These are phyloP conservation scores for Neurospora intermedia DNA, from an alignment of 495 filamentous ascomycete species.

Conservation along the genomic window DNA sequence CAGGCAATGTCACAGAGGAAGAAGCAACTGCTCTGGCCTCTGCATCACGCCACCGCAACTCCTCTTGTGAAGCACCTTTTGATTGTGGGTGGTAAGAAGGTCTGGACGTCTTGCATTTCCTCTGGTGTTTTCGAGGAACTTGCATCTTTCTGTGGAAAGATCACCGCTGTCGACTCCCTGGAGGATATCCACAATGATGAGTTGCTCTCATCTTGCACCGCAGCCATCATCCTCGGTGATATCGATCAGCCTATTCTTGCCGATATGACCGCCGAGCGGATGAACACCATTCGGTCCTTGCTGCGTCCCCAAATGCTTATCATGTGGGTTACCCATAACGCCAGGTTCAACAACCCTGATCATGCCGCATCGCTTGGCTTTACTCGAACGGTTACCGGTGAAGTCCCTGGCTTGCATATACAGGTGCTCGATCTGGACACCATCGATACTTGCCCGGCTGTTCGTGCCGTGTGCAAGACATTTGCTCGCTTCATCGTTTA, in stretches of 20 bases:
- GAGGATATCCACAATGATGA: not conserved
- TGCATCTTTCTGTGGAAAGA: constrained; percentile 4
- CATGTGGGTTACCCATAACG: constrained; percentile 28
- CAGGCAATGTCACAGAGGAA: constrained; percentile 19
- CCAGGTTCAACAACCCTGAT: constrained; percentile 19
- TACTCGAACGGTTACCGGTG: constrained; percentile 29
- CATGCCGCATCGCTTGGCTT: constrained; percentile 34
- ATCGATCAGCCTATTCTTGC: constrained; percentile 26
- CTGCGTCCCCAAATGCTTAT: constrained; percentile 26
- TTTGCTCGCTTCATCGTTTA: constrained; percentile 19
- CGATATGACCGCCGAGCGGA: constrained; percentile 21
- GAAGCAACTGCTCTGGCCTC: constrained; percentile 5
- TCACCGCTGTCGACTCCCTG: constrained; percentile 10
- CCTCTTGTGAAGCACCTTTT: constrained; percentile 19
- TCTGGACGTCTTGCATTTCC: constrained; percentile 10
- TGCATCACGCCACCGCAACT: not conserved
- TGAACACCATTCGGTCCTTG: constrained; percentile 23
- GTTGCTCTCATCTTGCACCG: constrained; percentile 5
- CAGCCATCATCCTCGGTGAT: constrained; percentile 27
- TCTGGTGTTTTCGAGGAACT: constrained; percentile 11
- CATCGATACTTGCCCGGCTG: constrained; percentile 5
- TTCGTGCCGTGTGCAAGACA: constrained; percentile 10
- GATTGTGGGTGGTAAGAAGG: constrained; percentile 19
- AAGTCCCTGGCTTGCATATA: constrained; percentile 26
- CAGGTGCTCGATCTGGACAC: constrained; percentile 33